phyloP scores from a whole-genome alignment of 2,329 filamentous ascomycete genomes.

The Stemphylium beticola region DNA sequence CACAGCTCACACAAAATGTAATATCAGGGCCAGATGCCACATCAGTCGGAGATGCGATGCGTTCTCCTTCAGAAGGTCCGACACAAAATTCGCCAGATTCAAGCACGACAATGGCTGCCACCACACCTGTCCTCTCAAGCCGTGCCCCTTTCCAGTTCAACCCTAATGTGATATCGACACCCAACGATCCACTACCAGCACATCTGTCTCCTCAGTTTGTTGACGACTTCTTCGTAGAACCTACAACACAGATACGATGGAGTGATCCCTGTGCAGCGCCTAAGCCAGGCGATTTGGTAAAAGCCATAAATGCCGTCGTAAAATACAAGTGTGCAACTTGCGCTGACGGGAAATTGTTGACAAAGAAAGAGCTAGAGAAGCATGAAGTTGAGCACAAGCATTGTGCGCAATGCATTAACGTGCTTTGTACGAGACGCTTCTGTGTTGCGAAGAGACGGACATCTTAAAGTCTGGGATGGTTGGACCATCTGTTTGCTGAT shows the following conservation, averaged over 20 bases:
- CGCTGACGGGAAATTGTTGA: constrained; percentile 30
- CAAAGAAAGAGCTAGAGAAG: constrained; percentile 29
- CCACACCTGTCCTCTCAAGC: background rate
- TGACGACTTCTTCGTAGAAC: constrained; percentile 27
- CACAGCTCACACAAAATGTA: constrained; percentile 4
- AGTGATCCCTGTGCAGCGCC: constrained; percentile 14
- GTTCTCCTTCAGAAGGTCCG: background rate
- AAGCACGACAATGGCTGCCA: background rate
- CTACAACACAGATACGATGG: constrained; percentile 39
- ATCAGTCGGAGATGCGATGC: too few relatives aligned
- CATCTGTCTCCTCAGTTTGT: background rate
- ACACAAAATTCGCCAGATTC: background rate
- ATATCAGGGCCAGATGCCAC: background rate
- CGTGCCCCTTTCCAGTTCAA: constrained; percentile 27
- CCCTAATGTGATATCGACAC: constrained; percentile 2
- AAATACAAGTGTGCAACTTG: constrained; percentile 31
- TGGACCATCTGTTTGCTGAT: constrained; percentile 16
- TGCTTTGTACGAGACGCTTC: constrained; percentile 33
- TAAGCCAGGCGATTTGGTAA: constrained; percentile 18
- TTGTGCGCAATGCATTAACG: constrained; percentile 19
- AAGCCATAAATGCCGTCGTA: constrained; percentile 17
- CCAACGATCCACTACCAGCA: background rate
- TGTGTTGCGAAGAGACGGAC: constrained; percentile 20
- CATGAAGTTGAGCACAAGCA: constrained; percentile 38
- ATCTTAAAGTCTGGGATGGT: background rate